These are phyloP conservation scores for Beta vulgaris DNA, from an alignment of 148 eudicot species.

Conservation along the genomic window DNA sequence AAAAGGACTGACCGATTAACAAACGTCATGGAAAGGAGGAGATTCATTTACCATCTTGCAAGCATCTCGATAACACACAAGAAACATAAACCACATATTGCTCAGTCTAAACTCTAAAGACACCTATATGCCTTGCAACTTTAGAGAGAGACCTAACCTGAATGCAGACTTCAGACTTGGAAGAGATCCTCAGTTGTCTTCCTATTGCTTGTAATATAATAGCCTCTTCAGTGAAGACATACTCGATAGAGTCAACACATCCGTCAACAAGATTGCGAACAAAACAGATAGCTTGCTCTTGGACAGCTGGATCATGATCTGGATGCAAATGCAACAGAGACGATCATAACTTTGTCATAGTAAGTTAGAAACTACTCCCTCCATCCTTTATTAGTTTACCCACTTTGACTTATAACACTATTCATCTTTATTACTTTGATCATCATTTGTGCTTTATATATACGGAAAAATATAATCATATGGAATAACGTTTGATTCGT, in stretches of 20 bases:
- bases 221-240: constrained; percentile 62
- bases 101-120: not conserved
- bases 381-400: too few relatives aligned
- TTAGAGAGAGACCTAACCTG: constrained; percentile 52
- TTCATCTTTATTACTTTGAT: too few relatives aligned
- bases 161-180: constrained; percentile 63
- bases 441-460: too few relatives aligned
- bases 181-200: constrained; percentile 52
- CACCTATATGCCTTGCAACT: not conserved
- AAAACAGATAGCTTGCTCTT: constrained; percentile 88
- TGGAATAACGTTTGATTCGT: too few relatives aligned
- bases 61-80: not conserved
- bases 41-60: not conserved
- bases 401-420: too few relatives aligned
- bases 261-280: constrained; percentile 88
- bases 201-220: constrained; percentile 65
- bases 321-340: constrained; percentile 14
- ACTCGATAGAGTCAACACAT: constrained; percentile 52
- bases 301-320: constrained; percentile 87
- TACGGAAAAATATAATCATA: too few relatives aligned
- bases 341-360: constrained; percentile 3
- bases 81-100: not conserved
- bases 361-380: too few relatives aligned
- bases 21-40: not conserved
- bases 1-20: not conserved